phyloP scores from a whole-genome alignment of 352 stramenopile genomes.

The Pythium rishiriense region DNA sequence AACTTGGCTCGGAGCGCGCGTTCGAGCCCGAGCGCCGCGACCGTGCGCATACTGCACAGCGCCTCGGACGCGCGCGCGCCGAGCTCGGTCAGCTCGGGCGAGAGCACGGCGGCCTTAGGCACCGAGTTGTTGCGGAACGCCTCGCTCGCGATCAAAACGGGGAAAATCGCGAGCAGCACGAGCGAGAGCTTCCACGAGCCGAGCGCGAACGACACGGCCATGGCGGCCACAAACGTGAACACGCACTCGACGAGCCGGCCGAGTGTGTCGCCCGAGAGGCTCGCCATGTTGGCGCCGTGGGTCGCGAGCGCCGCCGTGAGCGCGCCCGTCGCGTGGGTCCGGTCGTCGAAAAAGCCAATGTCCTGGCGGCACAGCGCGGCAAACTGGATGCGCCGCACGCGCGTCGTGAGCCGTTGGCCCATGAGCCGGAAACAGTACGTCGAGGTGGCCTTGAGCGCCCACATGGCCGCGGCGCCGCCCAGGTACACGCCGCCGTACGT shows the following conservation, averaged over 20 bases:
- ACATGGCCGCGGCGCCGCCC: slow-evolving; percentile 30
- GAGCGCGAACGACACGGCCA: slow-evolving; percentile 4
- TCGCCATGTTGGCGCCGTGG: slow-evolving; percentile 36
- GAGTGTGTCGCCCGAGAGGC: slow-evolving; percentile 23
- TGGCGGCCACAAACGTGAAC: background rate
- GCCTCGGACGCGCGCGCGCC: slow-evolving; percentile 32
- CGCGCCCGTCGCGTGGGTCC: slow-evolving; percentile 30
- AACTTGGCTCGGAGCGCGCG: background rate
- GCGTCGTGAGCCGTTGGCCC: slow-evolving; percentile 45
- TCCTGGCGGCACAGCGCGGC: slow-evolving; percentile 40
- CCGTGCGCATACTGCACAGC: slow-evolving; percentile 34
- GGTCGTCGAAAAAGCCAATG: slow-evolving; percentile 46
- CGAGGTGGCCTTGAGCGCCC: slow-evolving; percentile 30
- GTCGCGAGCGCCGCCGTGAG: slow-evolving; percentile 45
- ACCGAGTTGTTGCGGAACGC: background rate
- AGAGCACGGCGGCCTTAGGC: slow-evolving; percentile 18
- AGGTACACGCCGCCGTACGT: slow-evolving; percentile 34
- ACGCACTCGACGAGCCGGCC: background rate
- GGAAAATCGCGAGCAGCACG: background rate
- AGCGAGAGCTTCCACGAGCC: slow-evolving; percentile 4
- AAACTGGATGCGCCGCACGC: slow-evolving; percentile 43
- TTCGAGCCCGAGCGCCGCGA: slow-evolving; percentile 32
- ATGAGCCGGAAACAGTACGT: slow-evolving; percentile 50
- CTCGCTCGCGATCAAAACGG: background rate
- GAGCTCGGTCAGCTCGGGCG: slow-evolving; percentile 21